Base-by-base conservation (phyloP, 2,329 filamentous ascomycete genomes). In the Colletotrichum tropicicola region DNA sequence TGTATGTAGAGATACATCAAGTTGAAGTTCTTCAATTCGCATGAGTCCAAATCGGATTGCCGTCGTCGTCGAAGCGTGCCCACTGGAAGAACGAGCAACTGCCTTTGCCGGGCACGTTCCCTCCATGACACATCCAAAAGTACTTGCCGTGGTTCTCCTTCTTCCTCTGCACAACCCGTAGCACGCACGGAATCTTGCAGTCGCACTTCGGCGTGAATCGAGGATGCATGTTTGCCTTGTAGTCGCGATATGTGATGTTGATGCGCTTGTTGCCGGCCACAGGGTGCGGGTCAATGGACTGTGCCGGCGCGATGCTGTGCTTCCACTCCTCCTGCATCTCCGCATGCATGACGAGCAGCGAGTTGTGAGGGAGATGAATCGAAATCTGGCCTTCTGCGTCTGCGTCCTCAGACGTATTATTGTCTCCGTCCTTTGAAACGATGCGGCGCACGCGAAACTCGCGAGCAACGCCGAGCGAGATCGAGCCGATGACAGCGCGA, bases 291-390 rank as follows among this genome's bases (percentile, higher is more conserved):
- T 94, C 91, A 63, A 98, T 92, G 4, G 90, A 88, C 51, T 85
- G 83, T 0, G 92, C 90, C 0, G 94, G 92, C 0, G 89, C 84
- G 44, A 99, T 92, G 69, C 88, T 87, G 76, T 99, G 96, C 76
- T 98, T 98, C 94, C 94, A 98, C 73, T 92, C 91, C 74, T 98
- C 95, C 74, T 98, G 95, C 93, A 97, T 98, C 74, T 97, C 93
- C 1, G 95, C 94, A 73, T 98, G 94, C 96, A 99, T 98, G 9
- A 98, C 84, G 0, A 99, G 84, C 0, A 98, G 85, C 0, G 93
- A 97, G 76, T 98, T 98, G 77, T 98, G 96, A 0, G 95, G 95
- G 0, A 98, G 87, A 71, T 98, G 93, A 44, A 98, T 96, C 1
- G 93, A 89, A 63, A 98, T 95, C 74, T 97, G 94, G 4, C 94